These are phyloP conservation scores for Ramularia collo-cygni DNA, from an alignment of 2,329 filamentous ascomycete genomes.

Conservation along the genomic window DNA sequence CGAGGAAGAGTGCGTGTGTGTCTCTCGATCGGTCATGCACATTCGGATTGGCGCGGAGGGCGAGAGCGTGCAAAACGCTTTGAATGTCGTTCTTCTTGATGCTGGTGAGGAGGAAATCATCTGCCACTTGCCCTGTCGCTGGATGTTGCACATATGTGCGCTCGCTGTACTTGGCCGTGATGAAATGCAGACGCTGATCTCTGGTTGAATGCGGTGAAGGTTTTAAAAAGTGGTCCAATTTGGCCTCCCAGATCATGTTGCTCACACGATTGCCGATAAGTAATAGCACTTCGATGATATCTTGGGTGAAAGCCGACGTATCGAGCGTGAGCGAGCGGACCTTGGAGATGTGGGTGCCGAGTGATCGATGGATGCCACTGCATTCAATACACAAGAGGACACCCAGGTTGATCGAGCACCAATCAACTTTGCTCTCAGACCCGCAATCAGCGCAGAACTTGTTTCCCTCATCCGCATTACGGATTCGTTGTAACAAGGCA, in stretches of 20 bases:
- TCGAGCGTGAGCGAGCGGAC: slow-evolving; percentile 91
- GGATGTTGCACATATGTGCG: slow-evolving; percentile 70
- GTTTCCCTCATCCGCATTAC: slow-evolving; percentile 88
- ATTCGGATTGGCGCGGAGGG: slow-evolving; percentile 81
- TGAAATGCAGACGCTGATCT: slow-evolving; percentile 88
- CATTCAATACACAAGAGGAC: slow-evolving; percentile 97
- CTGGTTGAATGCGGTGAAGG: slow-evolving; percentile 70
- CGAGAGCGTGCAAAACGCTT: slow-evolving; percentile 83
- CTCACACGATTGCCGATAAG: slow-evolving; percentile 89
- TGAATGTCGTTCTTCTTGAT: slow-evolving; percentile 97
- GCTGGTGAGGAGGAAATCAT: slow-evolving; percentile 82
- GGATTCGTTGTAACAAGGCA: slow-evolving; percentile 76
- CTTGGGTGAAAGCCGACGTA: slow-evolving; percentile 90
- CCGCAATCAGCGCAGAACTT: slow-evolving; percentile 91
- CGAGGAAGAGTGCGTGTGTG: slow-evolving; percentile 84
- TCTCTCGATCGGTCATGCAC: slow-evolving; percentile 75
- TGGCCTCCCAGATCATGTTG: slow-evolving; percentile 95
- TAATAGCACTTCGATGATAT: slow-evolving; percentile 89
- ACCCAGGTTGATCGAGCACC: slow-evolving; percentile 96
- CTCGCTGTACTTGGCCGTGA: slow-evolving; percentile 90
- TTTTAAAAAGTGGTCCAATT: slow-evolving; percentile 65
- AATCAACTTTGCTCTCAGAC: slow-evolving; percentile 87
- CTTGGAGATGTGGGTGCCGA: slow-evolving; percentile 97
- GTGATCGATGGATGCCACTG: slow-evolving; percentile 90
- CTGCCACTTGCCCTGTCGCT: slow-evolving; percentile 58